phyloP scores from a whole-genome alignment of 805 yeast species.

The Suhomyces xylopsoci region DNA sequence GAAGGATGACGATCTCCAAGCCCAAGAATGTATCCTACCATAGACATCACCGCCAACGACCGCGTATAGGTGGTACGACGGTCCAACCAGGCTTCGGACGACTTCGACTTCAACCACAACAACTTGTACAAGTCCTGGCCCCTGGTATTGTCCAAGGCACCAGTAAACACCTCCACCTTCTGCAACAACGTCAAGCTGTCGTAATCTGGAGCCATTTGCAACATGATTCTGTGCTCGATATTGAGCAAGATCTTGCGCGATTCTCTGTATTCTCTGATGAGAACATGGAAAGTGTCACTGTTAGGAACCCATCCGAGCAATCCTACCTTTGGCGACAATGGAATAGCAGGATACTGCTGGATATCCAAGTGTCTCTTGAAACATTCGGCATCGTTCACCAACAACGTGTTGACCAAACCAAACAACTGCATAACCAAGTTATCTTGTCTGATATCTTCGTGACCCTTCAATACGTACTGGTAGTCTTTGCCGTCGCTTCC shows the following conservation, averaged over 20 bases:
- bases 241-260: conserved; percentile 84
- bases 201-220: conserved; percentile 97
- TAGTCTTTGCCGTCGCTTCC: conserved; percentile 94
- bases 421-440: conserved; percentile 96
- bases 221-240: conserved; percentile 92
- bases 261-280: conserved; percentile 90
- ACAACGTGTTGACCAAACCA: conserved; percentile 88
- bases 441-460: conserved; percentile 97
- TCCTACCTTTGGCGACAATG: conserved; percentile 96
- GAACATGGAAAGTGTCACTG: conserved; percentile 92
- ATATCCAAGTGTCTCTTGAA: conserved; percentile 93
- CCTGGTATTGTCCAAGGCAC: conserved; percentile 90
- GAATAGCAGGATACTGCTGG: conserved; percentile 89
- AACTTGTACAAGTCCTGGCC: conserved; percentile 96
- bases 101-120: conserved; percentile 91
- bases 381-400: conserved; percentile 89
- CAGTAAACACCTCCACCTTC: conserved; percentile 94
- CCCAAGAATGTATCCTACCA: conserved; percentile 97
- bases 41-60: conserved; percentile 96
- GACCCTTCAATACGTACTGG: conserved; percentile 83
- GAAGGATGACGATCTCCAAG: conserved; percentile 98
- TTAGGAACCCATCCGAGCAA: conserved; percentile 96
- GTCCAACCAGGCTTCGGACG: conserved; percentile 97
- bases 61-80: conserved; percentile 95
- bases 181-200: conserved; percentile 85